Evolutionary conservation across 495 filamentous ascomycete species (phyloP), one percentile per base, ranked within the genome.

Genomic region (Pseudoneurospora amorphoporcata): DNA sequence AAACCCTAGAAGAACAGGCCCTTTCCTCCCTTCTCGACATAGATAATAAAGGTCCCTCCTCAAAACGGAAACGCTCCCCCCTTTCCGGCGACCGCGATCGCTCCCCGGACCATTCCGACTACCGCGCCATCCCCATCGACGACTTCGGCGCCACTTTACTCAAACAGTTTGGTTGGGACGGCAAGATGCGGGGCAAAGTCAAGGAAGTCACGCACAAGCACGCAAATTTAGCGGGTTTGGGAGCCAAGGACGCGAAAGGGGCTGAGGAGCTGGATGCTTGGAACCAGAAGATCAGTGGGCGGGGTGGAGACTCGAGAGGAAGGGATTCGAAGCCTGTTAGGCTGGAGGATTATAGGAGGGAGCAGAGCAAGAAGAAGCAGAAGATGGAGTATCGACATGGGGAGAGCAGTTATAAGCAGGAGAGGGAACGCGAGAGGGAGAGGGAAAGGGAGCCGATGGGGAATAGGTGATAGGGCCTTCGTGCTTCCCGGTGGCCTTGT

Each of bases 161-260:
- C 37, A 88, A 93, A 8, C 92, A 93, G 12, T 96, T 97, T 90
- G 95, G 95, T 5, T 98, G 94, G 95, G 92, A 97, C 72, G 95
- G 94, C 2, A 88, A 95, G 86, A 87, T 78, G 85, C 87, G 41
- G 76, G 86, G 69, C 72, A 84, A 83, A 70, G 80, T 81, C 16
- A 83, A 84, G 76, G 81, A 86, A 78, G 77, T 81, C 69, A 58
- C 70, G 12, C 89, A 92, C 78, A 86, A 89, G 40, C 86, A 94
- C 32, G 92, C 93, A 32, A 93, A 93, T 29, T 85, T 95, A 47
- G 83, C 97, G 38, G 95, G 96, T 0, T 90, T 99, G 39, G 95
- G 95, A 5, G 87, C 88, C 3, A 91, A 90, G 76, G 88, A 92
- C 69, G 83, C 86, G 5, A 91, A 91, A 23, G 89, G 88, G 14